Evolutionary conservation across 805 yeast species (phyloP).

Genomic region (Alloascoidea africana): DNA sequence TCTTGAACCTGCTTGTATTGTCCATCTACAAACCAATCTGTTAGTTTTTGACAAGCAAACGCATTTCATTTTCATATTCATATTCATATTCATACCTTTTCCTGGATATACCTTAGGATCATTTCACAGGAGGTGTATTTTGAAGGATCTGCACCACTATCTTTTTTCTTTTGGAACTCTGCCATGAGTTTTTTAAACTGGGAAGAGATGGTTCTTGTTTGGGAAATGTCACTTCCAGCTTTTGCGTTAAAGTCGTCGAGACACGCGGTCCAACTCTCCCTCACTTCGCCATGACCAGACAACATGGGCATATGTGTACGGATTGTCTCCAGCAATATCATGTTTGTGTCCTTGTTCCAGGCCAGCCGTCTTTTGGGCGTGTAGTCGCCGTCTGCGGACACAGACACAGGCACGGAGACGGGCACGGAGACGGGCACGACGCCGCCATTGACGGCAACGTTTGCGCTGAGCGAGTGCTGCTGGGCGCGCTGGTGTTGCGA

Average conservation of each 20-base stretch:
- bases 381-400: too few relatives aligned
- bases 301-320: neutral
- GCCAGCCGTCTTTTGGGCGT: conserved; percentile 9
- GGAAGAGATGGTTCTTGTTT: neutral
- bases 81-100: too few relatives aligned
- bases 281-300: neutral
- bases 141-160: neutral
- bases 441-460: too few relatives aligned
- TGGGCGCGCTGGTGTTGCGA: too few relatives aligned
- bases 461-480: too few relatives aligned
- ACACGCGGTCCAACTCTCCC: neutral
- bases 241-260: conserved; percentile 1
- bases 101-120: too few relatives aligned
- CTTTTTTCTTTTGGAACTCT: neutral
- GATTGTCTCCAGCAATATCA: neutral
- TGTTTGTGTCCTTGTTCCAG: conserved; percentile 8
- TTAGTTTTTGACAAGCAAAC: too few relatives aligned
- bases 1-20: too few relatives aligned
- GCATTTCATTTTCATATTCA: too few relatives aligned
- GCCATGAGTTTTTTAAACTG: neutral
- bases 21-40: too few relatives aligned
- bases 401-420: too few relatives aligned
- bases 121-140: neutral
- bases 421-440: too few relatives aligned
- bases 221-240: neutral